These are phyloP conservation scores for Sugiyamaella sp. DNA, from an alignment of 1,139 yeast genomes.

Conservation along the genomic window DNA sequence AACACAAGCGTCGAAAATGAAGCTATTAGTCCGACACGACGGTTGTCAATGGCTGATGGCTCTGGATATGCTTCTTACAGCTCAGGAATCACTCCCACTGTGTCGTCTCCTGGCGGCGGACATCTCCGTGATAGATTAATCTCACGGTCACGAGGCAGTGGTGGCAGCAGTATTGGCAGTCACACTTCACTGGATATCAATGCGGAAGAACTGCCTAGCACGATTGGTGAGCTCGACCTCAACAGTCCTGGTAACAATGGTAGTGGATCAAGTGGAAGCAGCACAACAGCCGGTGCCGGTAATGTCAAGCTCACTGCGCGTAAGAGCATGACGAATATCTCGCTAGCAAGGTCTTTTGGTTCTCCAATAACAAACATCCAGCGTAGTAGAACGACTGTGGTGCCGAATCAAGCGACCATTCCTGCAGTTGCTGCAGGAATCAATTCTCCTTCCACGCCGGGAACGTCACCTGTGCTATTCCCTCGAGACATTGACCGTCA, in stretches of 20 bases:
- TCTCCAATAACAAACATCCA: constrained; percentile 31
- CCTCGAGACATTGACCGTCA: constrained; percentile 34
- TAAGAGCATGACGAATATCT: constrained; percentile 28
- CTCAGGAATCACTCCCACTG: constrained; percentile 11
- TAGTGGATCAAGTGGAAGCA: constrained; percentile 7
- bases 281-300: neutral
- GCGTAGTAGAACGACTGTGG: constrained; percentile 20
- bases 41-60: neutral
- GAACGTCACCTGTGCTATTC: constrained; percentile 37
- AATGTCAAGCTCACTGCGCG: constrained; percentile 23
- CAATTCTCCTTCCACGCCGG: constrained; percentile 37
- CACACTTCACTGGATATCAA: constrained; percentile 2
- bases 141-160: constrained; percentile 9
- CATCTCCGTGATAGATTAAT: constrained; percentile 4
- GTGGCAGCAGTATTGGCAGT: constrained; percentile 11
- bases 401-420: constrained; percentile 9
- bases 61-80: constrained; percentile 3
- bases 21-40: constrained; percentile 3
- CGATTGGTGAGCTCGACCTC: constrained; percentile 33
- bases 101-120: constrained; percentile 1
- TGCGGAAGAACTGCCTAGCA: constrained; percentile 14
- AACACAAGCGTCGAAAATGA: constrained; percentile 1
- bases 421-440: constrained; percentile 15
- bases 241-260: constrained; percentile 20
- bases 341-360: constrained; percentile 27